Percentiles rank a stretch among this genome's conserved stretches.
These are phyloP conservation scores for Boletus rubropictus DNA, from an alignment of 768 basidiomycete genomes.

Conservation along the genomic window DNA sequence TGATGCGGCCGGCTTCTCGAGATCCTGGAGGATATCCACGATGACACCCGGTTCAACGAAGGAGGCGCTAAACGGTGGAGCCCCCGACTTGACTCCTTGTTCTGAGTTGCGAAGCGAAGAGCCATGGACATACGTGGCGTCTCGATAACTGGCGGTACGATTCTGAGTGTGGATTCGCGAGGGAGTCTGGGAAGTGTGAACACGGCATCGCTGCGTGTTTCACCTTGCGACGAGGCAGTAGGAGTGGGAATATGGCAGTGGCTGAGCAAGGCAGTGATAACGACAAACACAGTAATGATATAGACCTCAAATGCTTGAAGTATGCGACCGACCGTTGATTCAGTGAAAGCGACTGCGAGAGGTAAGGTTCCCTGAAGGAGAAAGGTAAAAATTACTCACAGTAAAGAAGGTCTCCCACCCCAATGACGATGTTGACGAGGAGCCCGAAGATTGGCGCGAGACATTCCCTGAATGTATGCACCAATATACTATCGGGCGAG, in stretches of 20 bases:
- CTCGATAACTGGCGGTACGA: conserved; percentile 18
- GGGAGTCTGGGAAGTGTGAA: conserved; percentile 22
- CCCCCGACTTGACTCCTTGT: conserved; percentile 9
- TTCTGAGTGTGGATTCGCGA: conserved; percentile 24
- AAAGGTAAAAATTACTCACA: conserved; percentile 42
- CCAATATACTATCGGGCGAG: conserved; percentile 36
- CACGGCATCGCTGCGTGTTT: neutral
- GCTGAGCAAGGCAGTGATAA: conserved; percentile 40
- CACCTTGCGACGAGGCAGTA: neutral
- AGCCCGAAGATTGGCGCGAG: conserved; percentile 47
- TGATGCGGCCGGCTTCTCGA: conserved; percentile 23
- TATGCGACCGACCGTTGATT: conserved; percentile 64
- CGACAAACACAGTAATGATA: conserved; percentile 51
- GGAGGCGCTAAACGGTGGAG: conserved; percentile 14
- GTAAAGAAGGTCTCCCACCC: conserved; percentile 47
- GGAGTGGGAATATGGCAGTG: conserved; percentile 9
- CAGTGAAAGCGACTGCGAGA: conserved; percentile 57
- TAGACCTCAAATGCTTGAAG: conserved; percentile 59
- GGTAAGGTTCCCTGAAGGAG: conserved; percentile 9
- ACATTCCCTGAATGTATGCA: conserved; percentile 43
- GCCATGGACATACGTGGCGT: conserved; percentile 26
- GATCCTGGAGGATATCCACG: conserved; percentile 34
- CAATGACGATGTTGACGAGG: conserved; percentile 46
- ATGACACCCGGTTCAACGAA: conserved; percentile 30
- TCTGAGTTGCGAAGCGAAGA: conserved; percentile 1